Conservation (phyloP, 148 eudicot genomes). For the Camellia granthamiana region DNA sequence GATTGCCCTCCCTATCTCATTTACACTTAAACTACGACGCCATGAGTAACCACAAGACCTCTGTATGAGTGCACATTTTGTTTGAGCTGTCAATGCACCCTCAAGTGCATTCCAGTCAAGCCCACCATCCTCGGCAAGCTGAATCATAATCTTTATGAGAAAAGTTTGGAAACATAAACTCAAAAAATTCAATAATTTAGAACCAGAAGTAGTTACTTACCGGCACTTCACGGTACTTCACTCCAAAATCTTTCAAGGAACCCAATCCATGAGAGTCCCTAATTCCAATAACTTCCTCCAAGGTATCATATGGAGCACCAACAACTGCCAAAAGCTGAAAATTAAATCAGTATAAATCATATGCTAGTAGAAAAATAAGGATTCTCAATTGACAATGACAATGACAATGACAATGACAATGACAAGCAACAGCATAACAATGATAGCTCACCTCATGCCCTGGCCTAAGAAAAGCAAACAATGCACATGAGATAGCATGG, state of each 20-base stretch:
- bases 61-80: conserved; percentile 95
- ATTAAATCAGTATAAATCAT: conserved; percentile 23
- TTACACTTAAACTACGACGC: conserved; percentile 88
- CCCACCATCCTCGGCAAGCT: conserved; percentile 87
- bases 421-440: conserved; percentile 1
- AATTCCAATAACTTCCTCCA: conserved; percentile 96
- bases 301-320: conserved; percentile 94
- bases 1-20: conserved; percentile 80
- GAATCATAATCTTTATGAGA: conserved; percentile 15
- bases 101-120: conserved; percentile 76
- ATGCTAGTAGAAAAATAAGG: background rate
- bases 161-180: background rate
- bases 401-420: background rate
- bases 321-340: conserved; percentile 96
- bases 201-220: conserved; percentile 37
- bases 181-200: background rate
- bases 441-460: conserved; percentile 71
- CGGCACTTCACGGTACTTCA: conserved; percentile 75
- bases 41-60: conserved; percentile 98
- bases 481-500: conserved; percentile 96
- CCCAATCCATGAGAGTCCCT: conserved; percentile 78
- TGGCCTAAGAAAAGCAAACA: conserved; percentile 92
- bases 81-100: conserved; percentile 60
- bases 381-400: background rate
- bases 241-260: conserved; percentile 82